Percentiles rank a stretch among this genome's conserved stretches.
phyloP scores from a whole-genome alignment of 192 early-diverging fungal species.

The Backusella tuberculispora region DNA sequence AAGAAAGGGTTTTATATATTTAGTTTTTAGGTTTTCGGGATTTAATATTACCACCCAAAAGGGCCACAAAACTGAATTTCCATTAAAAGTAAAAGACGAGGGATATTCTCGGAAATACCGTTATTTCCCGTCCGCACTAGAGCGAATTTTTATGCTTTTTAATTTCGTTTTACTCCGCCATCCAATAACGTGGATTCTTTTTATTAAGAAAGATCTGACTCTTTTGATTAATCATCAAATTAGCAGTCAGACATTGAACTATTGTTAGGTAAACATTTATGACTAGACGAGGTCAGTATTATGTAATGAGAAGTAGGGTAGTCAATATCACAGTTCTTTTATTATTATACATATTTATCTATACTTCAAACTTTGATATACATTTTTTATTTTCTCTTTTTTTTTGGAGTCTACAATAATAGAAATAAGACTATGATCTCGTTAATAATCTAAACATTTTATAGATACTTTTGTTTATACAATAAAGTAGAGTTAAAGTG shows the following conservation, averaged over 20 bases:
- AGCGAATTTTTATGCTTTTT: neutral
- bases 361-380: too few relatives aligned
- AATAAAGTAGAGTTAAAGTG: too few relatives aligned
- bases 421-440: too few relatives aligned
- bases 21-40: neutral
- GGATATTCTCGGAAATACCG: neutral
- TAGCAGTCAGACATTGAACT: neutral
- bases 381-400: too few relatives aligned
- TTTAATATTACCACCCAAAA: neutral
- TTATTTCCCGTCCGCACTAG: neutral
- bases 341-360: too few relatives aligned
- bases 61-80: neutral
- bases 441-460: too few relatives aligned
- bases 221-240: slow-evolving; percentile 2
- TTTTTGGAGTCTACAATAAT: too few relatives aligned
- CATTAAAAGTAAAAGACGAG: neutral
- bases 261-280: neutral
- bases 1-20: slow-evolving; percentile 3
- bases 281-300: neutral
- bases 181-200: neutral
- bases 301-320: too few relatives aligned
- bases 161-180: neutral
- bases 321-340: too few relatives aligned
- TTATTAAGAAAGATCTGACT: neutral
- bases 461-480: too few relatives aligned